Evolutionary conservation across 148 eudicot genomes (phyloP), one percentile per base, ranked within the genome.

Genomic region (Cornus florida): DNA sequence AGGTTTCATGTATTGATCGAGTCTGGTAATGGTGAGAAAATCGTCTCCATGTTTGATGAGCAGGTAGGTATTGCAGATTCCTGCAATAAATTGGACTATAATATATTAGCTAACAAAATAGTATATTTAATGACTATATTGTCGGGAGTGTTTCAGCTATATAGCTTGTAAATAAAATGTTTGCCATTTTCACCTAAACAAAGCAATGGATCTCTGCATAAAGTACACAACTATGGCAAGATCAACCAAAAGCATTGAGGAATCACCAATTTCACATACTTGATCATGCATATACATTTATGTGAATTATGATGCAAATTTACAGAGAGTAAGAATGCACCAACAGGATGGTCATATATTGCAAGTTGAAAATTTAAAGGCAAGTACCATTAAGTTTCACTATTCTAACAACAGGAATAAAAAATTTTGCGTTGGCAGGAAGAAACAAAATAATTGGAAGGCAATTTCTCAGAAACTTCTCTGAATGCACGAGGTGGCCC

Each of bases 21-120:
- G 79, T 86, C 84, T 74, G 71, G 72, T 24, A 79, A 57, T 17
- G 93, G 97, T 22, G 94, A 92, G 86, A 93, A 92, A 70, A 95
- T 89, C 60, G 93, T 88, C 84, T 88, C 97, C 43, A 78, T 69
- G 81, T 85, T 89, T 78, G 92, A 74, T 3, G 86, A 62, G 84
- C 87, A 87, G 60, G 89, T 87, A 77, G 79, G 81, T 75, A 75
- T 33, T 33, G 83, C 79, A 62, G 83, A 78, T 68, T 90, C 97
- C 97, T 93, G 88, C 80, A 87, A 70, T 46, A 60, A 65, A 17
- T 62, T n/a, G 23, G 19, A 46, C 75, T 14, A 56, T 67, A 24
- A 66, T 10, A 39, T 70, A 24, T 76, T n/a, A 71, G 53, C 56
- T 66, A 28, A 41, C 4, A 56, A 20, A 7, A 53, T n/a, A 10